Evolutionary conservation across 1,284 basidiomycete species (phyloP).

Genomic region (Ceratobasidium sp.): DNA sequence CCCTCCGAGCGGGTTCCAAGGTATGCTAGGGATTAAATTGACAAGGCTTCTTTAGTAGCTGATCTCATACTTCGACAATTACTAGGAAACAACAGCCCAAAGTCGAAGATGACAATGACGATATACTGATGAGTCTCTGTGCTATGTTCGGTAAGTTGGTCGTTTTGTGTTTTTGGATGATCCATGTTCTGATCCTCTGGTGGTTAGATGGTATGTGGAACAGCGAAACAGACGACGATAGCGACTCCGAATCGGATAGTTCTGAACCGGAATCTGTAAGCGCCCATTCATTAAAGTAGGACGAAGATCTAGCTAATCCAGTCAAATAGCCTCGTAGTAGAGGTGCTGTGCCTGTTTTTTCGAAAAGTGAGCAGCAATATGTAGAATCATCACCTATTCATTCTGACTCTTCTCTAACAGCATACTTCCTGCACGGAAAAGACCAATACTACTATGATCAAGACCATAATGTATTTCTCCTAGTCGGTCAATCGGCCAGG

Average conservation of each 20-base stretch:
- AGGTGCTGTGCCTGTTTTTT: neutral
- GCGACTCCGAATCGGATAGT: slow-evolving; percentile 11
- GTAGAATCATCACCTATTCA: no score
- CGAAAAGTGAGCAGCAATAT: no score
- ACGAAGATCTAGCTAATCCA: neutral
- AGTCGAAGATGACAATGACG: neutral
- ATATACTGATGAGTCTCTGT: neutral
- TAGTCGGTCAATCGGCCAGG: neutral
- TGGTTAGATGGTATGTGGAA: slow-evolving; percentile 1
- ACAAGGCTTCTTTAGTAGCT: neutral
- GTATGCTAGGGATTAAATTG: neutral
- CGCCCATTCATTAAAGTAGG: neutral
- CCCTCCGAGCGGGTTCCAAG: neutral
- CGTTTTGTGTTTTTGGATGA: neutral
- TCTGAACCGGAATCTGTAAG: slow-evolving; percentile 13
- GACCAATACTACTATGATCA: slow-evolving; percentile 8
- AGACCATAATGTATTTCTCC: slow-evolving; percentile 4
- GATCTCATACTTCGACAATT: neutral
- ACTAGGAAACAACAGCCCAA: neutral
- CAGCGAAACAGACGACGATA: neutral
- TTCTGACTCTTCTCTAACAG: neutral
- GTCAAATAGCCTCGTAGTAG: neutral
- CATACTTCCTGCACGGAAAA: neutral
- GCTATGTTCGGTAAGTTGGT: neutral
- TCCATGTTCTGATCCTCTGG: neutral